Evolutionary conservation across 352 stramenopile species (phyloP).

Genomic region (Phytophthora pinifolia): DNA sequence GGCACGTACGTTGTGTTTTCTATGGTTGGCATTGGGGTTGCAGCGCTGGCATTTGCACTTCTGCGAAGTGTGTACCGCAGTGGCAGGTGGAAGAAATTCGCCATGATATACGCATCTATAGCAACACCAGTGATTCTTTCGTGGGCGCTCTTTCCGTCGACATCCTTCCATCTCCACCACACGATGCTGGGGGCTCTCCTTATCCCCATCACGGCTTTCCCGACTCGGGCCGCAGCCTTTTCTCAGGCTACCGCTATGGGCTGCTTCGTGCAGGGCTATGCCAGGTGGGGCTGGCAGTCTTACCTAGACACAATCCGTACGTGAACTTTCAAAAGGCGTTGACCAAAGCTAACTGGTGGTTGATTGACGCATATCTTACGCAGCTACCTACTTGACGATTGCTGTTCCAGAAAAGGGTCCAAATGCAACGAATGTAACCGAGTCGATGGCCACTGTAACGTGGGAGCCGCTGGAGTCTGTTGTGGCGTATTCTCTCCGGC

Average conservation of each 20-base stretch:
- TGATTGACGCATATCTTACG: neutral
- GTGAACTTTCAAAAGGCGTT: conserved; percentile 13
- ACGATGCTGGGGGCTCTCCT: conserved; percentile 66
- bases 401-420: conserved; percentile 30
- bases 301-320: conserved; percentile 69
- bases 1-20: conserved; percentile 67
- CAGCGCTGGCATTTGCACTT: conserved; percentile 37
- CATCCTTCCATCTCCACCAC: conserved; percentile 73
- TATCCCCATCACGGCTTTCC: conserved; percentile 71
- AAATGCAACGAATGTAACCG: conserved; percentile 45
- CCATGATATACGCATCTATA: conserved; percentile 40
- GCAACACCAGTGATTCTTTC: conserved; percentile 35
- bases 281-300: conserved; percentile 69
- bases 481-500: conserved; percentile 66
- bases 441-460: conserved; percentile 34
- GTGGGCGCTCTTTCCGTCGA: conserved; percentile 59
- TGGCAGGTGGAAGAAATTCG: conserved; percentile 36
- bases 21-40: conserved; percentile 32
- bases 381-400: conserved; percentile 73
- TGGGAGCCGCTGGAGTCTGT: conserved; percentile 55
- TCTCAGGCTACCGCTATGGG: conserved; percentile 58
- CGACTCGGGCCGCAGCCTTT: conserved; percentile 50
- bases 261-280: conserved; percentile 73
- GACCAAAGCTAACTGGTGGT: neutral
- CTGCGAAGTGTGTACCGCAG: conserved; percentile 49